Percentiles rank a stretch among this genome's conserved stretches.
These are phyloP conservation scores for Zoysia matrella DNA, from an alignment of 202 grass and related monocot genomes.

Conservation along the genomic window DNA sequence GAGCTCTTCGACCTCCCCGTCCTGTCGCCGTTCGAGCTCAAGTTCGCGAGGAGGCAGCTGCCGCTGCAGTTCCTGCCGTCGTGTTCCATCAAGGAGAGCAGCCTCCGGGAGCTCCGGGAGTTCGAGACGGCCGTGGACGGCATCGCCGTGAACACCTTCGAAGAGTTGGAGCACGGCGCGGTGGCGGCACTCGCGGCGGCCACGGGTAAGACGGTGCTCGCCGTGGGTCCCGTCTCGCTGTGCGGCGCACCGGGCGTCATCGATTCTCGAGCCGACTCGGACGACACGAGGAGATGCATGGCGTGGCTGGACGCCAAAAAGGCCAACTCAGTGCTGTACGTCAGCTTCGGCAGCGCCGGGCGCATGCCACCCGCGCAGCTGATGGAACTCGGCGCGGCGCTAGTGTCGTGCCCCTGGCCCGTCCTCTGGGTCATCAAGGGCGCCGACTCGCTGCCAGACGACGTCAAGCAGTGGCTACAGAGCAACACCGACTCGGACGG, in stretches of 20 bases:
- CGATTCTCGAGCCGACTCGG: background rate
- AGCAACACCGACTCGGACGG: slow-evolving; percentile 14
- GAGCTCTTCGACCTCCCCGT: slow-evolving; percentile 41
- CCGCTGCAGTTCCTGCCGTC: background rate
- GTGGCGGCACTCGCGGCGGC: background rate
- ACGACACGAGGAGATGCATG: slow-evolving; percentile 49
- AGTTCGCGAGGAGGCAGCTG: slow-evolving; percentile 23
- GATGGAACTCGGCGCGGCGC: slow-evolving; percentile 63
- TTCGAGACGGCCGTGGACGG: slow-evolving; percentile 57
- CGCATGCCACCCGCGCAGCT: slow-evolving; percentile 52
- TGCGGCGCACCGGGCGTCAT: too few relatives aligned
- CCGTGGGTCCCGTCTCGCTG: background rate
- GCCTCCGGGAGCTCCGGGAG: slow-evolving; percentile 26
- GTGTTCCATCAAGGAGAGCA: too few relatives aligned
- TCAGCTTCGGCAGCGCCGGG: slow-evolving; percentile 64
- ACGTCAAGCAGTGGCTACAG: slow-evolving; percentile 32
- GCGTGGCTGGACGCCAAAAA: slow-evolving; percentile 63
- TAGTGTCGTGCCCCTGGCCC: slow-evolving; percentile 50
- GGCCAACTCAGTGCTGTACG: slow-evolving; percentile 61
- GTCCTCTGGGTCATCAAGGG: slow-evolving; percentile 62
- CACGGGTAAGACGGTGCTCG: background rate
- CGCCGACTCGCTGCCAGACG: background rate
- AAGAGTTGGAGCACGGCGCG: slow-evolving; percentile 55
- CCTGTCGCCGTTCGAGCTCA: slow-evolving; percentile 45
- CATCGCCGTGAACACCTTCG: slow-evolving; percentile 70